Evolutionary conservation across 148 eudicot species (phyloP), one percentile per base, ranked within the genome.

Genomic region (Nyssa sinensis): DNA sequence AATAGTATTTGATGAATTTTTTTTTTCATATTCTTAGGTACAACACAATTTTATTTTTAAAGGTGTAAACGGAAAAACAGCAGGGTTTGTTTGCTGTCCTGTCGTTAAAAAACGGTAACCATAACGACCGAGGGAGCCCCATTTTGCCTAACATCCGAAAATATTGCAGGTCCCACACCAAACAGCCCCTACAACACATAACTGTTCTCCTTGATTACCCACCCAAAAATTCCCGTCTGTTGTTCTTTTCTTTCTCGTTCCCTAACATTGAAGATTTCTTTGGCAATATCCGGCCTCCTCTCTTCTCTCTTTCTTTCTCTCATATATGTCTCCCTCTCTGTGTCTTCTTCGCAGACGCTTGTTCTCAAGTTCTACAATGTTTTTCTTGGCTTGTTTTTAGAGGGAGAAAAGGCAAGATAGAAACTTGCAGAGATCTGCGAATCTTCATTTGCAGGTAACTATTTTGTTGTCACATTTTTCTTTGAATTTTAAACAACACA

Each of bases 401-500:
- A 35, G 53, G 57, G 70, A 16, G 64, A n/a, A 3, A 12, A 67
- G 51, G 16, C 8, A 55, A 68, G 33, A 37, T n/a, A 58, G 11
- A 28, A 14, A 3, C 28, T 28, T 66, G 51, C 57, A 58, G 65
- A 59, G 72, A 75, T 75, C 78, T 75, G 57, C 58, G 7, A 51
- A 62, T 19, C 32, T 44, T 33, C 66, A 8, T 31, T 69, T 32
- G 74, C 79, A 69, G 74, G 79, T 76, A 67, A 16, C 14, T 7
- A 34, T 67, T 24, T 24, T 1, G 39, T 39, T 2, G 23, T 10
- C 11, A n/a, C n/a, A n/a, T 33, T 30, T 30, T 53, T 8, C 39
- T 24, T 31, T 34, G 25, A 25, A 59, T 31, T 49, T 59, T 33
- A 35, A 53, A 23, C 17, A 27, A 21, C 23, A n/a, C n/a, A n/a